Evolutionary conservation across 2,329 filamentous ascomycete species (phyloP), one percentile per base, ranked within the genome.

Genomic region (Xylaria sp.): DNA sequence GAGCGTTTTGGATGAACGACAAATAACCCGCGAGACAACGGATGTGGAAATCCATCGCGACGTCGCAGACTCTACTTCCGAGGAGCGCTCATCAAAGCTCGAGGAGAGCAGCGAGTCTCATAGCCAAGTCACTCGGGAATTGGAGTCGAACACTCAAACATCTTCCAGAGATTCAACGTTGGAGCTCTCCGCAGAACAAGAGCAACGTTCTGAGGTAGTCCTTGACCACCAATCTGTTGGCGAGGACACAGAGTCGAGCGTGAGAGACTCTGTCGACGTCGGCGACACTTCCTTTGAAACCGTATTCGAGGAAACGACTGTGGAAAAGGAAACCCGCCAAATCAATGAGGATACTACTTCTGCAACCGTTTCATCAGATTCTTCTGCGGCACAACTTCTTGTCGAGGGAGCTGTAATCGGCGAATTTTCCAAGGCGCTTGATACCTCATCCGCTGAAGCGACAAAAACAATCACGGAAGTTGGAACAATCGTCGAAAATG

Each of bases 271-370:
- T 59, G 60, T 53, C 44, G 18, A 61, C 47, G 52, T 63, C 59
- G 58, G 66, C 56, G 62, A 65, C 55, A 60, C 57, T 50, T 56
- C 57, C 60, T 59, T 63, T 58, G 61, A 67, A 57, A 54, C 59
- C 52, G 57, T 54, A 48, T 60, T 61, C 18, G 62, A 59, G 8
- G 69, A 68, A 60, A 71, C 71, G 63, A 67, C 68, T 57, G 74
- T 73, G 61, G 74, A 72, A 58, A 72, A 72, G 59, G 63, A 62
- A 51, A 58, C 57, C n/a, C 64, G 42, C 49, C 61, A 65, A 61
- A 16, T 55, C 11, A 54, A 62, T n/a, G 39, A 19, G 19, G 64
- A 65, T 47, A 51, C 42, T 5, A 62, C 63, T n/a, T 54, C 59
- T 56, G 52, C 52, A 49, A 59, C 53, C 8, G 56, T 57, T 30